Evolutionary conservation across 2,329 filamentous ascomycete species (phyloP), one percentile per base, ranked within the genome.

Genomic region (Fusarium tricinctum): DNA sequence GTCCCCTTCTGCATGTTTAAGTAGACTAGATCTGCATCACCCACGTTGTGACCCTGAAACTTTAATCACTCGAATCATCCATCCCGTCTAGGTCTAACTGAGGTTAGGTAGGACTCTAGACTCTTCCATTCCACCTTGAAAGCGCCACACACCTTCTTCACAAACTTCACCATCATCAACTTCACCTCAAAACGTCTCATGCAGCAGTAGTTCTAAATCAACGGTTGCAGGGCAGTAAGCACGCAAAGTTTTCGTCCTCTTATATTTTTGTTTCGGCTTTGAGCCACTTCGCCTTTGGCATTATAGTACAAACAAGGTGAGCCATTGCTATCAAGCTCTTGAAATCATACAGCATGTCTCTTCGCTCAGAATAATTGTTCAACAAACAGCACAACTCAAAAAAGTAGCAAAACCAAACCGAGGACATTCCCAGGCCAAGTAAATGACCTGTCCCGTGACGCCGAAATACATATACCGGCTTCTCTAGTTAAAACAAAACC

Each of bases 401-500:
- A 58, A 32, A 57, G 17, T 6, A 51, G 43, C 23, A 52, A 59
- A 47, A 50, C 35, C 30, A 45, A 62, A 53, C 15, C 49, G 40
- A 38, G 30, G 51, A 26, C 52, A 58, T 56, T 30, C 47, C 69
- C 63, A 38, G 55, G 63, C 49, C 56, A 52, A 55, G 43, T 12
- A 12, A 30, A 30, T 26, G 54, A 42, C 45, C 48, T 20, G 28
- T 58, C 58, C 65, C 63, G 23, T 60, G 66, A 66, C 71, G 70
- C 72, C 71, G 13, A 46, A 59, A 49, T 60, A 35, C 56, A 71
- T 56, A 66, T 45, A 70, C 47, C 38, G 63, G 54, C 65, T 54
- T 66, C 58, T 74, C 68, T 74, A 74, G 61, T 67, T 51, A 51
- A 56, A 63, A 23, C 58, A 73, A 70, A 46, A 56, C 26, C 47